Evolutionary conservation across 2,329 filamentous ascomycete genomes (phyloP).

Genomic region (Aspergillus chevalieri): DNA sequence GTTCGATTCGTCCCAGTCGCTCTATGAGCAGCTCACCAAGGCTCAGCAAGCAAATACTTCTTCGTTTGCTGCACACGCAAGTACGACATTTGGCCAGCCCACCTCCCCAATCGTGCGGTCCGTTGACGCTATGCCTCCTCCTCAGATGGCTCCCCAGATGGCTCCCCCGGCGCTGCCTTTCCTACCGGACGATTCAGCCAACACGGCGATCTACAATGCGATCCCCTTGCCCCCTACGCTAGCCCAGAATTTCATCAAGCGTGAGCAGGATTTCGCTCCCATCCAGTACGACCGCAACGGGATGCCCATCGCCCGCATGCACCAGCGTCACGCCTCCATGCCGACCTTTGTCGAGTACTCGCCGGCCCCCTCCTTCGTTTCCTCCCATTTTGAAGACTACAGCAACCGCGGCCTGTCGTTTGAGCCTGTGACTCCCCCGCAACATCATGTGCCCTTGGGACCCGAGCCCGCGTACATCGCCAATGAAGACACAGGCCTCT

Average conservation of each 20-base stretch:
- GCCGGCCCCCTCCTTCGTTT: conserved; percentile 93
- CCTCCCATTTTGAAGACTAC: conserved; percentile 98
- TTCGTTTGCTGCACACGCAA: conserved; percentile 79
- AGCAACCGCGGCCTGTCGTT: conserved; percentile 93
- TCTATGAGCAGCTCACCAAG: conserved; percentile 99
- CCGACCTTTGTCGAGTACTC: conserved; percentile 97
- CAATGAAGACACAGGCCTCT: conserved; percentile 93
- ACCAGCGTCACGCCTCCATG: conserved; percentile 97
- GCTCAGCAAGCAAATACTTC: conserved; percentile 98
- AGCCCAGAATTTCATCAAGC: conserved; percentile 71
- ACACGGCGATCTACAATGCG: conserved; percentile 64
- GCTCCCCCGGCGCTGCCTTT: conserved; percentile 57
- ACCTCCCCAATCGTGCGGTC: conserved; percentile 84
- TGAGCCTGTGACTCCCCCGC: conserved; percentile 92
- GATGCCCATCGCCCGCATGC: conserved; percentile 71
- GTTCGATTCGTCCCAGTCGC: conserved; percentile 97
- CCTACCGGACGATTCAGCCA: conserved; percentile 57
- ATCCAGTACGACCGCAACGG: conserved; percentile 90
- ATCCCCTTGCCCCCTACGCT: conserved; percentile 65
- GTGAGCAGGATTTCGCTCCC: conserved; percentile 76
- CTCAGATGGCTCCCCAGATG: conserved; percentile 76
- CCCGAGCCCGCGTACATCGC: conserved; percentile 94
- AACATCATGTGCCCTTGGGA: conserved; percentile 74
- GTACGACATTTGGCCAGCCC: conserved; percentile 60
- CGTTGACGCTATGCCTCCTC: conserved; percentile 85